These are phyloP conservation scores for Psidium friedrichsthalianum DNA, from an alignment of 345 rosid species.

Conservation along the genomic window DNA sequence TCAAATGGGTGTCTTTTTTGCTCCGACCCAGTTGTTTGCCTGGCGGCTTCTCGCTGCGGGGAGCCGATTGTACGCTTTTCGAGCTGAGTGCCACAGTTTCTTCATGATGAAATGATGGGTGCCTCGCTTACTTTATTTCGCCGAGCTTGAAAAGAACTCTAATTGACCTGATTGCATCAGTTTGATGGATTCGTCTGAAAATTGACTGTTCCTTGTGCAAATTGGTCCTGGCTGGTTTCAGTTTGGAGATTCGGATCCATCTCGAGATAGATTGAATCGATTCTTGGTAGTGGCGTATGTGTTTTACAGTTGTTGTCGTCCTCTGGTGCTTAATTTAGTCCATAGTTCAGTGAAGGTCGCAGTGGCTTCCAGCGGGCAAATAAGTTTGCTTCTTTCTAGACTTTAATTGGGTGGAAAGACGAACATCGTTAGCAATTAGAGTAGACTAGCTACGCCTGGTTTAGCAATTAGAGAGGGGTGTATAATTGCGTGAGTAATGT, in stretches of 20 bases:
- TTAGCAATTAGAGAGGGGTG: background rate
- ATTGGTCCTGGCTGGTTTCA: background rate
- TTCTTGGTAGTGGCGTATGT: background rate
- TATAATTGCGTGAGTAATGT: background rate
- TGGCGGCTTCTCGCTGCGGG: background rate
- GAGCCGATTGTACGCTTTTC: background rate
- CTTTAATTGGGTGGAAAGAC: background rate
- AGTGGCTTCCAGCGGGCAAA: background rate
- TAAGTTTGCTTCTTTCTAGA: background rate
- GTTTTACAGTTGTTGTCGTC: background rate
- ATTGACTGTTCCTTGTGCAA: background rate
- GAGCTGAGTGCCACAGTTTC: background rate
- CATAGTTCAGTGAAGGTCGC: background rate
- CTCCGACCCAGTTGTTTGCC: accelerated
- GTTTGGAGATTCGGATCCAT: background rate
- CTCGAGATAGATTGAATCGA: background rate
- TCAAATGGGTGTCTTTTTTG: background rate
- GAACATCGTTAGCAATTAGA: background rate
- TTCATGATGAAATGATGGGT: background rate
- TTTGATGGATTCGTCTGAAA: background rate
- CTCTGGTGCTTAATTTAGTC: background rate
- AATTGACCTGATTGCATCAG: too few relatives aligned
- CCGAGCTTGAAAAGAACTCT: too few relatives aligned
- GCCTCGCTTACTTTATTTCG: background rate
- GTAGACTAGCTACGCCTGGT: background rate